Evolutionary conservation across 139 green algal species (phyloP), one percentile per base, ranked within the genome.

Genomic region (Coccomyxa sp.): DNA sequence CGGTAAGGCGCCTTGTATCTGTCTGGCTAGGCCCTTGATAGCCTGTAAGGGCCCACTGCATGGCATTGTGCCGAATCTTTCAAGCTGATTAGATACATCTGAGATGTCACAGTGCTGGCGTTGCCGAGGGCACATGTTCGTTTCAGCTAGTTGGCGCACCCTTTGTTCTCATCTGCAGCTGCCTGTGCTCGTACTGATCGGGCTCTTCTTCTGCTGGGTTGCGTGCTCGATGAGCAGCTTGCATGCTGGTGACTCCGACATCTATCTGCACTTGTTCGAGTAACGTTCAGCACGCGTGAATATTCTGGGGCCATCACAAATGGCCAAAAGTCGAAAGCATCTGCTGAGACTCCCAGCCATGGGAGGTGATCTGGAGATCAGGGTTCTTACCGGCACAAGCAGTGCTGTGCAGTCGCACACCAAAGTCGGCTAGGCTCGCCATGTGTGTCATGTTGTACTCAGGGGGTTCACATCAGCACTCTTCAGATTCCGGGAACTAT

Each of bases 1-100:
- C 0, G 92, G 92, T 37, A 96, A 78, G 0, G 82, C 77, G 14
- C 87, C 89, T 36, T 92, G 89, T 1, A 95, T 74, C 71, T 91
- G 86, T 50, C 87, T 92, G 9, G 88, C 86, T 27, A 94, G 69
- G 0, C 84, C 77, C 58, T 86, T 86, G 1, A 94, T 64, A 64
- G 50, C 50, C 22, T 64, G 18, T 22, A 64, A 31, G n/a, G 29
- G 29, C 79, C 6, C 86, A 83, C 9, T 68, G 73, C 38, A 86
- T 79, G 37, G 72, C 80, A 37, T 31, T 80, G 44, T 68, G 37
- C 50, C 36, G 64, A 5, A 70, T 22, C 64, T 16, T 29, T 16
- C 44, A 58, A 58, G 12, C 14, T 12, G 16, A 12, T 16, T 58
- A 29, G 44, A 58, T 12, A 12, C 14, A 16, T 58, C 16, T 58